phyloP scores from a whole-genome alignment of 129 eudicot species.

The Scalesia atractyloides region DNA sequence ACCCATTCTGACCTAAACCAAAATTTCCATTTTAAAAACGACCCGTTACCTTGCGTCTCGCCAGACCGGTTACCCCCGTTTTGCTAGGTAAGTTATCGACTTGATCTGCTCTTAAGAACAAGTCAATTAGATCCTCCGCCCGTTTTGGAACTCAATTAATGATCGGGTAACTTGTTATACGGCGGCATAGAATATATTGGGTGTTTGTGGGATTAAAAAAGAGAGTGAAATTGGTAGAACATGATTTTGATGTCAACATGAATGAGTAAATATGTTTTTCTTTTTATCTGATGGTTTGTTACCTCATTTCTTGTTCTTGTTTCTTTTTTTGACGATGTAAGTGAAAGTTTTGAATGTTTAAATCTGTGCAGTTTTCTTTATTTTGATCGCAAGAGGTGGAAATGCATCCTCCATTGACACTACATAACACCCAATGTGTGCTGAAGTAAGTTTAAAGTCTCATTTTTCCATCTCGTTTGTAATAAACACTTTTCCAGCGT shows the following conservation, averaged over 20 bases:
- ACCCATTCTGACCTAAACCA: no score
- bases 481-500: no score
- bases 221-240: not conserved
- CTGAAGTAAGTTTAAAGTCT: constrained; percentile 58
- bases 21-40: no score
- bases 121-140: not conserved
- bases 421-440: constrained; percentile 87
- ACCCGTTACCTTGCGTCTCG: no score
- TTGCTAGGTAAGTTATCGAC: constrained; percentile 5
- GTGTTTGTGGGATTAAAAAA: not conserved
- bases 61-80: not conserved
- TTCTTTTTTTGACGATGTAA: not conserved
- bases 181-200: not conserved
- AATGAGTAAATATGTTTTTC: not conserved
- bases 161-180: not conserved
- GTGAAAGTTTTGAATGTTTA: constrained; percentile 15
- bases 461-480: not conserved
- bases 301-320: not conserved
- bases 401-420: constrained; percentile 79
- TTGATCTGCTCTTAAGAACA: not conserved
- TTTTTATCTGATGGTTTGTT: not conserved
- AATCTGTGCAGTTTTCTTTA: constrained; percentile 29
- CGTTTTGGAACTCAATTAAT: not conserved
- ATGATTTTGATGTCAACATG: constrained; percentile 4
- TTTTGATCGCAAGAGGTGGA: constrained; percentile 8